A percentile compares a stretch with the other conserved stretches of the same genome.
Evolutionary conservation across 139 green algal genomes (phyloP).

Genomic region (Diplosphaera chodatii): DNA sequence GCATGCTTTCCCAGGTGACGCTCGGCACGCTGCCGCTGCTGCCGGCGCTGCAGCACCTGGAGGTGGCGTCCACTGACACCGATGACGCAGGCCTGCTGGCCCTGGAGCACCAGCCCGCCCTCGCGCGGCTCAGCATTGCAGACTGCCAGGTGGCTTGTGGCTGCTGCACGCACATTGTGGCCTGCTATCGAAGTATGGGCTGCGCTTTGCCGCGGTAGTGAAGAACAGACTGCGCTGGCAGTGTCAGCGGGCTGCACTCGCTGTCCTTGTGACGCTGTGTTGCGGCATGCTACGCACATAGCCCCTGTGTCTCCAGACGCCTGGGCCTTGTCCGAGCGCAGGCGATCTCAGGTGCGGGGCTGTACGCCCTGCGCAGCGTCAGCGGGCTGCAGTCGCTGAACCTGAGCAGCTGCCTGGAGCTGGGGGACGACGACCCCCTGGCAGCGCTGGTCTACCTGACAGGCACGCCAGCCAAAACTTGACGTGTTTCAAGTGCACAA

Average conservation of each 20-base stretch:
- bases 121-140: neutral
- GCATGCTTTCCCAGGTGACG: neutral
- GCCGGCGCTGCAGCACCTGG: neutral
- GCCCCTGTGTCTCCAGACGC: no score
- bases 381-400: neutral
- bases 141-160: neutral
- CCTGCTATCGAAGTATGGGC: no score
- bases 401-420: slow-evolving; percentile 1
- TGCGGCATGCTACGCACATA: no score
- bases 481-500: no score
- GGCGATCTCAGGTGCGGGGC: neutral
- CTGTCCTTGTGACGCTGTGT: no score
- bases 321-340: neutral
- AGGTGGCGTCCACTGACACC: neutral
- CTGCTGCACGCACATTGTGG: no score
- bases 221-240: no score
- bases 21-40: neutral
- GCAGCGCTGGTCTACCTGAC: neutral
- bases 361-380: neutral
- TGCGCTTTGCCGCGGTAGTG: no score
- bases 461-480: no score
- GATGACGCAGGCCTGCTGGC: neutral
- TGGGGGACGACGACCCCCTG: neutral
- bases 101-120: neutral
- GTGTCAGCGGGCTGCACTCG: no score